Evolutionary conservation across 139 green algal genomes (phyloP).

Genomic region (Tetradesmus lagerheimii): DNA sequence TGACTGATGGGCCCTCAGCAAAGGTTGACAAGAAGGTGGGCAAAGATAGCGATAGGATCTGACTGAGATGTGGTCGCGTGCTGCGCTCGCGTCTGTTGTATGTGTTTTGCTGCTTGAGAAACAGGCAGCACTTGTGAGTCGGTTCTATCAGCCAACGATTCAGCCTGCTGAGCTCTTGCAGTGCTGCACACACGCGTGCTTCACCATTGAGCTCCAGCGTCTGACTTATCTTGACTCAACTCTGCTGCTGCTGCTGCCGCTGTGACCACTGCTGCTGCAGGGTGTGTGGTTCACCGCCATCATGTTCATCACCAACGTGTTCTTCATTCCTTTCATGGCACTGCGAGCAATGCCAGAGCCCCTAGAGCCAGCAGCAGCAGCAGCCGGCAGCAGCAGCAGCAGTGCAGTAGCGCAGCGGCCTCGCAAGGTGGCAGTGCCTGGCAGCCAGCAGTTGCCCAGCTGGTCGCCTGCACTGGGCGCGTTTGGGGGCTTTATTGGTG

Average conservation of each 20-base stretch:
- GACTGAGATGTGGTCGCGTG: no score
- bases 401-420: neutral
- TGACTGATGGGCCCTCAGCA: conserved; percentile 62
- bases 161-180: no score
- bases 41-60: no score
- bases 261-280: conserved; percentile 45
- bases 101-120: no score
- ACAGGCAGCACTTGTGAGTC: no score
- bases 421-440: conserved; percentile 15
- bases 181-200: no score
- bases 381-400: conserved; percentile 21
- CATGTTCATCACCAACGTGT: conserved; percentile 89
- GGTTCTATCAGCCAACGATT: no score
- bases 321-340: conserved; percentile 86
- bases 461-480: conserved; percentile 44
- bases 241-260: neutral
- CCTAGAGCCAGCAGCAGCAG: neutral
- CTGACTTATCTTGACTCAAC: no score
- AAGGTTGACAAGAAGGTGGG: conserved; percentile 58
- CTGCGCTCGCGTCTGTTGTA: no score
- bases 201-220: no score
- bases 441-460: conserved; percentile 49
- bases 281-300: conserved; percentile 69
- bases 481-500: conserved; percentile 57
- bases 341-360: conserved; percentile 67